Percentiles rank a stretch among this genome's conserved stretches.
Evolutionary conservation across 129 eudicot species (phyloP).

Genomic region (Kitagawia praeruptora): DNA sequence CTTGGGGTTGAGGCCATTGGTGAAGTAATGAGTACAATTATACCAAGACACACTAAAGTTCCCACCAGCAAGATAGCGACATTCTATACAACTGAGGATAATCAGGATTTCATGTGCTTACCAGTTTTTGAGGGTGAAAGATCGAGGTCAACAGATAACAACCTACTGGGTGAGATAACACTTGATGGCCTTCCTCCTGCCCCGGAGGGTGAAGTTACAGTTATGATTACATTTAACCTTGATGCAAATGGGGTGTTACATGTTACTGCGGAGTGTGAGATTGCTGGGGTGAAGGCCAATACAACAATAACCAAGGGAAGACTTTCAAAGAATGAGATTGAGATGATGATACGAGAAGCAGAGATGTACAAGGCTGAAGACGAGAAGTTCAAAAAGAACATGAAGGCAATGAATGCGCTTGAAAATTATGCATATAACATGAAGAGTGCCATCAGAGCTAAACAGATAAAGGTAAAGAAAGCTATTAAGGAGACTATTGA

Average conservation of each 20-base stretch:
- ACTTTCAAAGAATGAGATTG: too few species aligned
- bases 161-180: background rate
- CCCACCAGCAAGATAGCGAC: too few species aligned
- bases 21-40: too few species aligned
- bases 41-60: background rate
- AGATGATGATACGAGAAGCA: background rate
- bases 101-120: background rate
- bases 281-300: too few species aligned
- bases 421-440: background rate
- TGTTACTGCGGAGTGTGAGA: too few species aligned
- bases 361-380: background rate
- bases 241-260: too few species aligned
- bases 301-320: too few species aligned
- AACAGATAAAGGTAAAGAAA: background rate
- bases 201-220: background rate
- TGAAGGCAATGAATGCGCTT: background rate
- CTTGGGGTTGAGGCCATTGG: too few species aligned
- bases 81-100: background rate
- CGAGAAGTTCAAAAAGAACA: background rate
- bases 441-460: background rate
- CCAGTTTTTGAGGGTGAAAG: background rate
- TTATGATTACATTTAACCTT: too few species aligned
- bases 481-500: background rate
- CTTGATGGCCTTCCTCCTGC: background rate
- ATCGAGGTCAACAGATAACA: background rate